Evolutionary conservation across 73 alveolate genomes (phyloP).

Genomic region (Paramecium sonneborni): DNA sequence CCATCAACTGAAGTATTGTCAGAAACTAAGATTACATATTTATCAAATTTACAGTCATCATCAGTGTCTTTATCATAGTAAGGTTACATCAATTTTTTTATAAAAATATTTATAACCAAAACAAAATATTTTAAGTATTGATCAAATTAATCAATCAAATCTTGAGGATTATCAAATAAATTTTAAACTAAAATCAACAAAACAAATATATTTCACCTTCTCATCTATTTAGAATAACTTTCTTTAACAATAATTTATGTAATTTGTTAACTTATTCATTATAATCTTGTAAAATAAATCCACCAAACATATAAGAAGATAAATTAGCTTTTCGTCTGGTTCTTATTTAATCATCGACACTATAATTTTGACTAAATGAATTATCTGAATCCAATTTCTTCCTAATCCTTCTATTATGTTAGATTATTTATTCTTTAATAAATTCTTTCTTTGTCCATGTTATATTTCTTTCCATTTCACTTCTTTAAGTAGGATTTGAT

Average conservation of each 20-base stretch:
- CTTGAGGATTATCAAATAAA: not conserved
- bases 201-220: not conserved
- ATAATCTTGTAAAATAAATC: not conserved
- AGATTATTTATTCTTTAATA: not conserved
- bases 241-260: not conserved
- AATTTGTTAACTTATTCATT: slow-evolving; percentile 15
- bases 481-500: not conserved
- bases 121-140: not conserved
- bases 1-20: slow-evolving; percentile 59
- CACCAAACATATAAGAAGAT: slow-evolving; percentile 24
- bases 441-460: not conserved
- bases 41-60: slow-evolving; percentile 14
- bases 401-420: not conserved
- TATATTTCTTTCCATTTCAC: not conserved
- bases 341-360: slow-evolving; percentile 6
- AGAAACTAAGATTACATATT: not conserved
- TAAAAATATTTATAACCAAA: slow-evolving; percentile 12
- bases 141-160: not conserved
- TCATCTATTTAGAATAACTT: slow-evolving; percentile 8
- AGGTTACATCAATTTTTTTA: not conserved
- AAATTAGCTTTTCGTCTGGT: not conserved
- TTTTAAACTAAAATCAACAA: not conserved
- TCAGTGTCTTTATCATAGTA: slow-evolving; percentile 38
- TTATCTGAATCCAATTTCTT: not conserved
- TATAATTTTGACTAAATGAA: not conserved